Conservation (phyloP, 1,284 basidiomycete genomes). For the Trametes sp. region DNA sequence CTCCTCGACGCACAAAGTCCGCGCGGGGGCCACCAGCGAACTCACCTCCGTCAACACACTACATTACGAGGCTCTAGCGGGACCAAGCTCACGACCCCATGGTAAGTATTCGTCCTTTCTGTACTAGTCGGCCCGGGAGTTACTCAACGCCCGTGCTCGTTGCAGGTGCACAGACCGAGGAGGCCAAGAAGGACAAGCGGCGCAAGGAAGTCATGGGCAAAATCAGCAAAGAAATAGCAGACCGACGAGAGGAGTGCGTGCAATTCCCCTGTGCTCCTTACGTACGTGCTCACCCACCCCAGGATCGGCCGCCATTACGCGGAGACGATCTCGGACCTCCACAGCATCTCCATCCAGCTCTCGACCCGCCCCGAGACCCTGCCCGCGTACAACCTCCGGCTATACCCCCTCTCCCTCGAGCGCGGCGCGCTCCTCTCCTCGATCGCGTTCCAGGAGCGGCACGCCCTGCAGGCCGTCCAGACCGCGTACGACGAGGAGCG, state of each 20-base stretch:
- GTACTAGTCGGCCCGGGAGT: slow-evolving; percentile 8
- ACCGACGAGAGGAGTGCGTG: slow-evolving; percentile 76
- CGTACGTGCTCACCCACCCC: slow-evolving; percentile 17
- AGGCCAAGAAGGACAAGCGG: slow-evolving; percentile 64
- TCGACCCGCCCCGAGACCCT: slow-evolving; percentile 70
- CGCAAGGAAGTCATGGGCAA: slow-evolving; percentile 72
- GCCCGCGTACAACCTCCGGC: slow-evolving; percentile 68
- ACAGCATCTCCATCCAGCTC: slow-evolving; percentile 62
- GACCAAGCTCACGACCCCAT: slow-evolving; percentile 49
- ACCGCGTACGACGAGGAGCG: slow-evolving; percentile 80
- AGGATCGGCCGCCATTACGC: slow-evolving; percentile 58
- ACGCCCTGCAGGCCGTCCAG: slow-evolving; percentile 65
- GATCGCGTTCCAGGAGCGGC: slow-evolving; percentile 67
- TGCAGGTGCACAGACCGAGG: slow-evolving; percentile 42
- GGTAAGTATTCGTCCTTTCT: slow-evolving; percentile 39
- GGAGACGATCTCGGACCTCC: slow-evolving; percentile 63
- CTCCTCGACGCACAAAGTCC: slow-evolving; percentile 50
- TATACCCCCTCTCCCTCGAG: slow-evolving; percentile 76
- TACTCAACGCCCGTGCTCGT: slow-evolving; percentile 4
- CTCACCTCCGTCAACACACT: slow-evolving; percentile 36
- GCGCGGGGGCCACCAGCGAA: slow-evolving; percentile 35
- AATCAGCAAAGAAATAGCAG: slow-evolving; percentile 72
- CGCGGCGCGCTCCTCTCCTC: slow-evolving; percentile 75
- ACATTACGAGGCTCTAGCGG: slow-evolving; percentile 45
- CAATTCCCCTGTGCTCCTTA: slow-evolving; percentile 17